Base-by-base conservation (phyloP, 2,329 filamentous ascomycete genomes). In the Exophiala spinifera region DNA sequence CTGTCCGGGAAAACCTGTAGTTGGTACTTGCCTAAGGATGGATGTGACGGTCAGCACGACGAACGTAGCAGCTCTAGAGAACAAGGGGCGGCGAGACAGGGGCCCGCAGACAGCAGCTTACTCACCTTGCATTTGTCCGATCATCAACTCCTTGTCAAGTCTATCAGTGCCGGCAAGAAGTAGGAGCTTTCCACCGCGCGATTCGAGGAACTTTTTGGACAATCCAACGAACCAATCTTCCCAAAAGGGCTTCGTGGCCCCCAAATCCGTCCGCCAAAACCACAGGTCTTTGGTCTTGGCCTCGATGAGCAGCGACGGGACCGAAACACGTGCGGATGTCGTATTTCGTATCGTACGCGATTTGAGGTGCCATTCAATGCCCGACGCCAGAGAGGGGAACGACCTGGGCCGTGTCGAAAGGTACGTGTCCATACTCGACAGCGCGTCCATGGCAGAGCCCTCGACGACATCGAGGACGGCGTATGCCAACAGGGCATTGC, bases 401-500 rank as follows among this genome's bases (percentile, higher is more conserved):
- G 85, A 83, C 7, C 78, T 76, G 0, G 94, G 94, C 19, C 94
- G 81, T 3, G 86, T 91, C 1, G 88, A 85, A 17, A 99, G 80
- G 70, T 96, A 96, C 2, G 86, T 87, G 62, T 94, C 87, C 94
- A 99, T 99, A 70, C 88, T 91, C 70, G 91, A 85, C 49, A 99
- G 78, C 2, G 94, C 92, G 69, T 97, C 94, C 71, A 99, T 92
- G 31, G 94, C 94, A 0, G 89, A 95, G 10, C 94, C 89, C 72
- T 99, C 94, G 23, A 99, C 94, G 3, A 99, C 90, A 71, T 99
- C 94, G 14, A 99, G 77, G 6, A 97, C 91, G 3, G 85, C 89
- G 71, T 92, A 96, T 17, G 89, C 94, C 14, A 97, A 76, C 1
- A 97, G 70, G 21, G 84, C 80, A 34, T 74, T 70, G 1, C 87